Evolutionary conservation across 2,329 filamentous ascomycete genomes (phyloP).

Genomic region (Elsinoe fawcettii): DNA sequence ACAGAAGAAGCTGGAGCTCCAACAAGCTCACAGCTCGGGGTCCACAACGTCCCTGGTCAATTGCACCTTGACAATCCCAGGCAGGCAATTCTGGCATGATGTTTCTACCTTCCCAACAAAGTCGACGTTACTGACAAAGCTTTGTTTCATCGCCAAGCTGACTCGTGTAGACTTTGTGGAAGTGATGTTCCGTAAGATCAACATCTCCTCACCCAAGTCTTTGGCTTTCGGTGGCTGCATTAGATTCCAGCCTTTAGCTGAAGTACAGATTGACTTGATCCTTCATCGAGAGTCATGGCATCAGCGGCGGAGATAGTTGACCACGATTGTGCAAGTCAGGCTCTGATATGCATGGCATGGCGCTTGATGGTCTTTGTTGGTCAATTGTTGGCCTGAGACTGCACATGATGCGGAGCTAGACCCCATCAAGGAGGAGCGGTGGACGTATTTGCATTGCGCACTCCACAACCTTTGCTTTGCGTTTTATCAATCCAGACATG

Average conservation of each 20-base stretch:
- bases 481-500: neutral
- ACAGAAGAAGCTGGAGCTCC: neutral
- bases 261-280: neutral
- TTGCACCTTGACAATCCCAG: neutral
- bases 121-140: neutral
- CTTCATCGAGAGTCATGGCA: neutral
- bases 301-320: slow-evolving; percentile 5
- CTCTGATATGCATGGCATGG: neutral
- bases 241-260: neutral
- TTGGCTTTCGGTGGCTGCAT: neutral
- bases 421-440: slow-evolving; percentile 8
- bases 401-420: neutral
- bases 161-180: neutral
- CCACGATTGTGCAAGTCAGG: neutral
- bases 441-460: slow-evolving; percentile 3
- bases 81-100: neutral
- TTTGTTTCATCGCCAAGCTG: slow-evolving; percentile 3
- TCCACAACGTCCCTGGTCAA: neutral
- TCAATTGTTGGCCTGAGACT: neutral
- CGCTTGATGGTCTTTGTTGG: neutral
- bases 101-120: slow-evolving; percentile 6
- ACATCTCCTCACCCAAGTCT: neutral
- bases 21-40: neutral
- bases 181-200: neutral
- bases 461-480: neutral